Conservation (phyloP, 208 protist species). For the Leishmania mexicana region DNA sequence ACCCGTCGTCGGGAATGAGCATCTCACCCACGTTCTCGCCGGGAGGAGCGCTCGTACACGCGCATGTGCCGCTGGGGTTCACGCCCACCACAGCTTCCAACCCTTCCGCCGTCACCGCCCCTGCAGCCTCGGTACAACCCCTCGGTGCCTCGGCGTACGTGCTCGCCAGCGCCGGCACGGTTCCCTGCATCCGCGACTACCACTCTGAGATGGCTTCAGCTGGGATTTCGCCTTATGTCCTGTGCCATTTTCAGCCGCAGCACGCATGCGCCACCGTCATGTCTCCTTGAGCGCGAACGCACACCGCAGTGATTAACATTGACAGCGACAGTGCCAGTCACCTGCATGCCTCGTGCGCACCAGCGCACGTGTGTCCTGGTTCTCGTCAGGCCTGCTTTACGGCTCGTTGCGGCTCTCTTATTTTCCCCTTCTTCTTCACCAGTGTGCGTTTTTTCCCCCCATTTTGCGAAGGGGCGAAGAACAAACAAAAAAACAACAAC, state of each 20-base stretch:
- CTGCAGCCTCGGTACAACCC: conserved; percentile 23
- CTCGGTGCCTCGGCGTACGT: conserved; percentile 26
- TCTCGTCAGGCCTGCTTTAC: not conserved
- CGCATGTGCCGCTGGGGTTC: conserved; percentile 23
- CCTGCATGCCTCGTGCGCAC: not conserved
- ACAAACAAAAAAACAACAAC: not conserved
- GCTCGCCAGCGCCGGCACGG: conserved; percentile 8
- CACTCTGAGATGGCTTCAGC: conserved; percentile 10
- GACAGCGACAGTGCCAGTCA: not conserved
- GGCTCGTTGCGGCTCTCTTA: not conserved
- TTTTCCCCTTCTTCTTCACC: not conserved
- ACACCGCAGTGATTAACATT: not conserved
- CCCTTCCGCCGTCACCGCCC: not conserved
- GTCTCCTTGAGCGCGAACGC: conserved; percentile 19
- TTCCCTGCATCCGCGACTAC: conserved; percentile 20
- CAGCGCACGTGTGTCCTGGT: not conserved
- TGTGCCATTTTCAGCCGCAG: conserved; percentile 32
- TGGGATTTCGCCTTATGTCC: conserved; percentile 27
- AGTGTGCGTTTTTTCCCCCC: conserved; percentile 8
- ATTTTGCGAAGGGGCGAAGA: conserved; percentile 4
- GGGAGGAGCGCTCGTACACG: conserved; percentile 21
- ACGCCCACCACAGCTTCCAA: conserved; percentile 10
- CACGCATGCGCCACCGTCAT: conserved; percentile 28
- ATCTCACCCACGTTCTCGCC: conserved; percentile 25
- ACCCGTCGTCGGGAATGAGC: conserved; percentile 7